These are phyloP conservation scores for Colletotrichum zoysiae DNA, from an alignment of 2,329 filamentous ascomycete species.

Conservation along the genomic window DNA sequence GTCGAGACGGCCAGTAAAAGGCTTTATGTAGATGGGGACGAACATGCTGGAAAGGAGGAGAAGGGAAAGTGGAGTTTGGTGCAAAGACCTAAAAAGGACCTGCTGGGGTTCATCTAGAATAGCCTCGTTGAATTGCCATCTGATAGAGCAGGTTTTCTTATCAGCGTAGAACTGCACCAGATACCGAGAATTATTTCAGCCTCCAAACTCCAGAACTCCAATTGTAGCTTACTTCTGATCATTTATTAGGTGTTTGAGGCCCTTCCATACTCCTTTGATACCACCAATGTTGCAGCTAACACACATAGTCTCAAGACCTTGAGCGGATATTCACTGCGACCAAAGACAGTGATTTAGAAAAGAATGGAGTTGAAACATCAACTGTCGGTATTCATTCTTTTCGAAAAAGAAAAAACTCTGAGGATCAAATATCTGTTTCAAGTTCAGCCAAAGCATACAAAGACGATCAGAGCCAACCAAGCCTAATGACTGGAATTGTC, in stretches of 20 bases:
- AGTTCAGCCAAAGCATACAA: not conserved
- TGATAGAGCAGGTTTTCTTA: not conserved
- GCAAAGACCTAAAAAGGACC: conserved; percentile 24
- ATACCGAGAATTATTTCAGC: not conserved
- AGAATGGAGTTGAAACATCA: not conserved
- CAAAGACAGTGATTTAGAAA: not conserved
- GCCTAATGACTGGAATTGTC: not conserved
- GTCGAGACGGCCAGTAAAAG: not conserved
- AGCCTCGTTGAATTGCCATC: not conserved
- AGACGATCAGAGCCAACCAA: not conserved
- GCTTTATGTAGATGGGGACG: not conserved
- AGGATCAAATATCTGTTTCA: too few relatives aligned
- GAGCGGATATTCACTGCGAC: not conserved
- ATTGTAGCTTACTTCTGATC: not conserved
- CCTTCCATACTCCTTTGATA: not conserved
- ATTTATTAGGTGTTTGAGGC: not conserved
- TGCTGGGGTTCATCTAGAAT: conserved; percentile 30
- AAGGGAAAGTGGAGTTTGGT: conserved; percentile 7
- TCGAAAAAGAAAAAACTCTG: not conserved
- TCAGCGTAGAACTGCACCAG: not conserved
- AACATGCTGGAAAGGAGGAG: not conserved
- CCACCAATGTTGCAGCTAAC: not conserved
- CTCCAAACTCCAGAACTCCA: too few relatives aligned
- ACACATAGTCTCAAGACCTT: not conserved
- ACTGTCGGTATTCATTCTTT: not conserved